Base-by-base conservation (phyloP, 2,329 filamentous ascomycete species). In the Sporothrix mexicana region DNA sequence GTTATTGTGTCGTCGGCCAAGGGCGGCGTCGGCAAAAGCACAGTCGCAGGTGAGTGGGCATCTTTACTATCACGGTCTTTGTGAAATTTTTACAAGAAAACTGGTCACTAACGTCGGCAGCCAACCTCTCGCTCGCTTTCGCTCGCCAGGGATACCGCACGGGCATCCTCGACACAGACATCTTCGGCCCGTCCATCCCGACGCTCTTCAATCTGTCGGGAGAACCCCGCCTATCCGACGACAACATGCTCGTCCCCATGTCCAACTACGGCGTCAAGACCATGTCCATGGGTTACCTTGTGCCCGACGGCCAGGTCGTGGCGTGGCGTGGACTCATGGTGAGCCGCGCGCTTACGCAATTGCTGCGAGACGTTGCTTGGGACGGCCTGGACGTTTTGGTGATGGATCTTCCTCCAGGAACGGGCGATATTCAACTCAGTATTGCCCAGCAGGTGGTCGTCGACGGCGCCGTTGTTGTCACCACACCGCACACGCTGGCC, bases 251-350 rank as follows among this genome's bases (percentile, higher is more conserved):
- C 3, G 79, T 98, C 1, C 96, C 96, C 0, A 83, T 99, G 30
- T 94, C 93, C 25, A 97, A 97, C 79, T 98, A 98, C 84, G 96
- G 96, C 55, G 88, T 99, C 72, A 97, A 97, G 82, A 97, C 94
- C 71, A 99, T 99, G 96, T 98, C 95, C 0, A 98, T 99, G 93
- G 96, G 96, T 68, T 98, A 97, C 76, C 87, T 99, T 0, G 90
- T 97, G 0, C 89, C 88, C 23, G 91, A 94, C 76, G 87, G 90
- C 12, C 92, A 93, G 5, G 93, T 95, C 0, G 92, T 99, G 17
- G 95, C 96, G 45, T 99, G 96, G 96, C 90, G 96, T 69, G 96
- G 96, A 0, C 88, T 97, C 2, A 98, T 99, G 95, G 93, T 98
- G 15, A 97, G 97, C 87, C 99, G 98, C 79, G 96, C 96, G 0